A percentile compares a stretch with the other conserved stretches of the same genome.
Conservation (phyloP, 2,329 filamentous ascomycete genomes). For the Aplosporella prunicola region DNA sequence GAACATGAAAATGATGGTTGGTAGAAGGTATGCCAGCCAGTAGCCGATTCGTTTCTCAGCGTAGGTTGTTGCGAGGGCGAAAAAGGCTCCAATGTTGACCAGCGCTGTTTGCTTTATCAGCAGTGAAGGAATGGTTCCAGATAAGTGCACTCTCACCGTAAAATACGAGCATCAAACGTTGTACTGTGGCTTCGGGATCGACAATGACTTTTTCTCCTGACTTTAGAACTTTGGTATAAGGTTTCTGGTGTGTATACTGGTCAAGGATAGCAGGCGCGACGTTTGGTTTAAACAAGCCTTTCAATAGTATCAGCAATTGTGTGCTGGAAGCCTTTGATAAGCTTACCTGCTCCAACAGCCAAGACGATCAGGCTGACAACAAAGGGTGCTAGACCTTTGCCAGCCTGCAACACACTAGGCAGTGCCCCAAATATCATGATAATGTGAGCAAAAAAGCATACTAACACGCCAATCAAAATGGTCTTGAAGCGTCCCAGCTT, state of each 20-base stretch:
- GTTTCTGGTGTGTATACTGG: conserved; percentile 34
- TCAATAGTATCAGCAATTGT: background rate
- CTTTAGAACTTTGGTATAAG: conserved; percentile 34
- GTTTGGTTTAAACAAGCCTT: conserved; percentile 31
- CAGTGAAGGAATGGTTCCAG: background rate
- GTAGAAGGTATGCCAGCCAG: conserved; percentile 32
- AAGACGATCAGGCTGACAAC: conserved; percentile 32
- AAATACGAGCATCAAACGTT: conserved; percentile 28
- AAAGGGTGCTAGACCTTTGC: conserved; percentile 29
- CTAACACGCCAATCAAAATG: conserved; percentile 30
- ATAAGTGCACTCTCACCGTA: conserved; percentile 21
- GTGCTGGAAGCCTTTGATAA: conserved; percentile 19
- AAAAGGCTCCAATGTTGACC: conserved; percentile 25
- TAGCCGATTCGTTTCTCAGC: conserved; percentile 33
- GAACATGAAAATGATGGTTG: conserved; percentile 23
- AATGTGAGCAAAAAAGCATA: conserved; percentile 30
- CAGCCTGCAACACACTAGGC: conserved; percentile 33
- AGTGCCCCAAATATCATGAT: conserved; percentile 27
- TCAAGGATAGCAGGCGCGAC: conserved; percentile 37
- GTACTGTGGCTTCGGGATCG: conserved; percentile 37
- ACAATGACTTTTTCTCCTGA: conserved; percentile 39
- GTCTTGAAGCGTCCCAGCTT: conserved; percentile 33
- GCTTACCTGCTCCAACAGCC: conserved; percentile 27
- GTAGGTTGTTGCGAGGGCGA: conserved; percentile 31
- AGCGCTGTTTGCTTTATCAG: conserved; percentile 6